phyloP scores from a whole-genome alignment of 2,329 filamentous ascomycete species.

The Beauveria asiatica region DNA sequence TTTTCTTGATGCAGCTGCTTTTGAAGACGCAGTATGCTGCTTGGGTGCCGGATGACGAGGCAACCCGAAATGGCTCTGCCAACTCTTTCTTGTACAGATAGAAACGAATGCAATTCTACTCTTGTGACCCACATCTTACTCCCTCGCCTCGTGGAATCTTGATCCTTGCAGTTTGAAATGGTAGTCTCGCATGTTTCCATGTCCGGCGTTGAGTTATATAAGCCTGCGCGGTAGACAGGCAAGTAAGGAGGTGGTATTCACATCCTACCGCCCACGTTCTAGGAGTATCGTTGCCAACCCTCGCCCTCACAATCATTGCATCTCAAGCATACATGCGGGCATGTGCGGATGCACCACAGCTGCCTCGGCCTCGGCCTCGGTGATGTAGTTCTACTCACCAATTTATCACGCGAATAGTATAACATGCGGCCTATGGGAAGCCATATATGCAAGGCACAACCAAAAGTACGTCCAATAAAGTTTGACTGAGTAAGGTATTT shows the following conservation, averaged over 20 bases:
- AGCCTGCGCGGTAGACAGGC: not conserved
- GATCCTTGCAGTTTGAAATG: not conserved
- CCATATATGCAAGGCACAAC: no score
- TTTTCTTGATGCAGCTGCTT: not conserved
- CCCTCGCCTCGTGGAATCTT: not conserved
- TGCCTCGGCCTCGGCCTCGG: not conserved
- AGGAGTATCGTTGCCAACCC: not conserved
- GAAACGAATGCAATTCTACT: not conserved
- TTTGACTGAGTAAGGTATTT: no score
- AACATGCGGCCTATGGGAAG: no score
- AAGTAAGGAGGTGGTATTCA: not conserved
- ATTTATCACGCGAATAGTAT: no score
- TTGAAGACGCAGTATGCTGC: not conserved
- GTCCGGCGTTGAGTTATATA: not conserved
- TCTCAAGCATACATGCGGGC: not conserved
- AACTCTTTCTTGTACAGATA: constrained; percentile 2
- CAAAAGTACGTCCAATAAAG: no score
- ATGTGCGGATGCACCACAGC: not conserved
- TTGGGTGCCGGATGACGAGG: constrained; percentile 1
- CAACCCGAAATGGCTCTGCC: constrained; percentile 6
- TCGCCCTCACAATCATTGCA: no score
- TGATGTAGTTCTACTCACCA: no score
- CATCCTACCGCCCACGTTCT: not conserved
- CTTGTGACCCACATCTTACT: not conserved
- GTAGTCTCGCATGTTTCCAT: no score